Evolutionary conservation across 2,329 filamentous ascomycete species (phyloP), one percentile per base, ranked within the genome.

Genomic region (Talaromyces sp.): DNA sequence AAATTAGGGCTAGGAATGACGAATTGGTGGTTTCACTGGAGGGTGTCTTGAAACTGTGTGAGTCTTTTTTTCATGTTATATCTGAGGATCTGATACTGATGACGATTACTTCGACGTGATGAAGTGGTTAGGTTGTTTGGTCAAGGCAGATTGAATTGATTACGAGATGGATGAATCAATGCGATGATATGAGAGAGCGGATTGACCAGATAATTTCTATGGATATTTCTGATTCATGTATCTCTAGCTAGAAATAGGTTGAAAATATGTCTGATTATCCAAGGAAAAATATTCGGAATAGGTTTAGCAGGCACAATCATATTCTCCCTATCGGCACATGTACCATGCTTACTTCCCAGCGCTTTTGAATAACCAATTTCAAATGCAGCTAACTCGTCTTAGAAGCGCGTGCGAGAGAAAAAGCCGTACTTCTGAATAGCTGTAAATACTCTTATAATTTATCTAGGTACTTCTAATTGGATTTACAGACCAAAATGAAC

Each of bases 351-450:
- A 28, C 43, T 56, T 9, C 39, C 53, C 41, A 56, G 21, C 1
- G 68, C 56, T 25, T 56, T 58, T 22, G 61, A 43, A 52, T 70
- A 70, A 15, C 60, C 63, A 52, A 64, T 63, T 57, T 71, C 46
- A 70, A 60, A 54, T 75, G 68, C 60, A 79, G 78, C 60, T 71
- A 66, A 1, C 76, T 78, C 17, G 77, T 79, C 41, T 73, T 69
- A n/a, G n/a, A n/a, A n/a, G n/a, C n/a, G n/a, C n/a, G n/a, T n/a
- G n/a, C n/a, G n/a, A n/a, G n/a, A n/a, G n/a, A n/a, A n/a, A n/a
- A n/a, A n/a, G n/a, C n/a, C n/a, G n/a, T n/a, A n/a, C n/a, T n/a
- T n/a, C n/a, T n/a, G n/a, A n/a, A n/a, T n/a, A n/a, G n/a, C n/a
- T n/a, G n/a, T n/a, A n/a, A n/a, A n/a, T n/a, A n/a, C n/a, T n/a